Evolutionary conservation across 257 asterid species (phyloP).

Genomic region (Primulina tabacum): DNA sequence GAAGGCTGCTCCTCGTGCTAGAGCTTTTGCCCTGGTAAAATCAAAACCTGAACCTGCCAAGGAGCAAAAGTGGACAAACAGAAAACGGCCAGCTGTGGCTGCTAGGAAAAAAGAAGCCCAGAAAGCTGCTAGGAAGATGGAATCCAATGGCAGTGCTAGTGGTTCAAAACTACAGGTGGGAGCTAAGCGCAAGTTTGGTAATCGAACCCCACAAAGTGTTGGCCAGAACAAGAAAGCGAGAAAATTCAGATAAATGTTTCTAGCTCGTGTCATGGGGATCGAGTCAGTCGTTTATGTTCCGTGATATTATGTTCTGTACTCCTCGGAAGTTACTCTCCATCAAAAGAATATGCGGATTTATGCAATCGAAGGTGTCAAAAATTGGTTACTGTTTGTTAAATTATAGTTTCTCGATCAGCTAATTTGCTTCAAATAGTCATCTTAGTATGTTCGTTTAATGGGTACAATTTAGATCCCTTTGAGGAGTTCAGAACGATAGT

Average conservation of each 20-base stretch:
- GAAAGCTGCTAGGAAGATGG: constrained; percentile 24
- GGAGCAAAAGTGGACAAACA: constrained; percentile 25
- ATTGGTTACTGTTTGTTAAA: no score
- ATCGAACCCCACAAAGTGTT: constrained; percentile 53
- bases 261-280: not conserved
- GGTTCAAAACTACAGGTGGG: constrained; percentile 40
- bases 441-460: no score
- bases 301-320: not conserved
- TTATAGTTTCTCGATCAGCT: not conserved
- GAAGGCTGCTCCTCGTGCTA: constrained; percentile 37
- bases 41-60: constrained; percentile 27
- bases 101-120: constrained; percentile 66
- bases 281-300: constrained; percentile 62
- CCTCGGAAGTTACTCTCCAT: no score
- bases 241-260: constrained; percentile 36
- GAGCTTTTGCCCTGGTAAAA: constrained; percentile 24
- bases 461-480: not conserved
- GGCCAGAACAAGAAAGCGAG: constrained; percentile 65
- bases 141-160: not conserved
- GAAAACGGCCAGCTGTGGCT: constrained; percentile 82
- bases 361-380: no score
- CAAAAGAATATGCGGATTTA: no score
- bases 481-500: no score
- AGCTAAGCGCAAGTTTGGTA: constrained; percentile 61
- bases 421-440: no score